Evolutionary conservation across 768 basidiomycete genomes (phyloP).

Genomic region (Pulveroboletus sp.): DNA sequence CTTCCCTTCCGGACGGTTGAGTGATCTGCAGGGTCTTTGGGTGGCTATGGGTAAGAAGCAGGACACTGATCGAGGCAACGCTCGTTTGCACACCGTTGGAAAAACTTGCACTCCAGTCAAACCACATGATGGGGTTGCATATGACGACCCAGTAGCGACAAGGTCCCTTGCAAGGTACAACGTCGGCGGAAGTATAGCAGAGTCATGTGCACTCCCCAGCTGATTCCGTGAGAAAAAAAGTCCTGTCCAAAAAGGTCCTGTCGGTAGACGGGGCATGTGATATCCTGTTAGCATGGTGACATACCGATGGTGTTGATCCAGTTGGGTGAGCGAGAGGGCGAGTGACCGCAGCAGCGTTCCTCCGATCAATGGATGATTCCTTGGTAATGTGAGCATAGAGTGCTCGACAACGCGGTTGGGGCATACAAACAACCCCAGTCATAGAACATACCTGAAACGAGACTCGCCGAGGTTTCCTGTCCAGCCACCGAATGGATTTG

Average conservation of each 20-base stretch:
- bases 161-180: conserved; percentile 42
- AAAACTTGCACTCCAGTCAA: conserved; percentile 10
- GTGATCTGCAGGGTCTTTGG: conserved; percentile 13
- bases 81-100: conserved; percentile 45
- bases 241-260: conserved; percentile 42
- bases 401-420: background rate
- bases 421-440: conserved; percentile 50
- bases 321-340: conserved; percentile 39
- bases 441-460: conserved; percentile 42
- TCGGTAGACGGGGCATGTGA: background rate
- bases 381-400: conserved; percentile 13
- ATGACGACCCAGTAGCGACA: conserved; percentile 34
- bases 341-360: conserved; percentile 43
- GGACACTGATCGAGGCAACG: conserved; percentile 36
- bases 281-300: conserved; percentile 5
- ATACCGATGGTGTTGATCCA: conserved; percentile 39
- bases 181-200: conserved; percentile 39
- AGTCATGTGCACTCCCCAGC: conserved; percentile 39
- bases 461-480: conserved; percentile 43
- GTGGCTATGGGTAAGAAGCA: conserved; percentile 35
- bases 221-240: conserved; percentile 47
- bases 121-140: conserved; percentile 29
- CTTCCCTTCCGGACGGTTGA: conserved; percentile 12
- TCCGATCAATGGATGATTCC: conserved; percentile 41
- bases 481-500: conserved; percentile 25